Percentiles rank a stretch among this genome's conserved stretches.
Evolutionary conservation across 148 eudicot species (phyloP).

Genomic region (Pouteria glomerata): DNA sequence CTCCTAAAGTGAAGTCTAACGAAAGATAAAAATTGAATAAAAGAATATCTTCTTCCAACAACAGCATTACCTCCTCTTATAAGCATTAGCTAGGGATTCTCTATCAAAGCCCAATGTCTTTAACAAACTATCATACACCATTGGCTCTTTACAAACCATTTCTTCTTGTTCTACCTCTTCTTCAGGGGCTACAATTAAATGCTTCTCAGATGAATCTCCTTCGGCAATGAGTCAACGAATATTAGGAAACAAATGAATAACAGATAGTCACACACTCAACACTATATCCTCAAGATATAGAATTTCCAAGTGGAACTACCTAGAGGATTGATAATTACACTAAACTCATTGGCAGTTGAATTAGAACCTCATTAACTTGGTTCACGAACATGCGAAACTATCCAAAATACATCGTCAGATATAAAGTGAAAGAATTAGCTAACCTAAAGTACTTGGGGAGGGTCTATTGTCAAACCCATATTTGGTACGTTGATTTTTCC

Average conservation of each 20-base stretch:
- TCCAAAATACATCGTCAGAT: neutral
- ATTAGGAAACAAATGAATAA: neutral
- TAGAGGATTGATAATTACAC: neutral
- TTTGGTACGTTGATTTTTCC: slow-evolving; percentile 14
- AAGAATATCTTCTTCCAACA: neutral
- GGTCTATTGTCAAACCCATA: slow-evolving; percentile 6
- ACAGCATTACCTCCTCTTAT: slow-evolving; percentile 31
- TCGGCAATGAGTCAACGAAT: slow-evolving; percentile 1
- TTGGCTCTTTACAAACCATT: slow-evolving; percentile 36
- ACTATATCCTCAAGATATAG: neutral
- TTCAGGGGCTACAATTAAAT: slow-evolving; percentile 21
- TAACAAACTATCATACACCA: slow-evolving; percentile 49
- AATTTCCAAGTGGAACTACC: neutral
- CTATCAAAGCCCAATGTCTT: slow-evolving; percentile 34
- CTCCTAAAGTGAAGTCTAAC: no score
- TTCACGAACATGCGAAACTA: neutral
- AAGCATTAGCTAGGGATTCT: slow-evolving; percentile 20
- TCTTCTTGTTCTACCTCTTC: slow-evolving; percentile 34
- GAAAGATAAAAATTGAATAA: no score
- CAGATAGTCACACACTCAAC: neutral
- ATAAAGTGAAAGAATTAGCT: neutral
- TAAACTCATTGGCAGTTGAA: neutral
- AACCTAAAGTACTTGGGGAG: slow-evolving; percentile 16
- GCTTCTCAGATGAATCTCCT: slow-evolving; percentile 26
- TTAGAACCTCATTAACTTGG: neutral